phyloP scores from a whole-genome alignment of 768 basidiomycete species.

The Pulveroboletus sp. region DNA sequence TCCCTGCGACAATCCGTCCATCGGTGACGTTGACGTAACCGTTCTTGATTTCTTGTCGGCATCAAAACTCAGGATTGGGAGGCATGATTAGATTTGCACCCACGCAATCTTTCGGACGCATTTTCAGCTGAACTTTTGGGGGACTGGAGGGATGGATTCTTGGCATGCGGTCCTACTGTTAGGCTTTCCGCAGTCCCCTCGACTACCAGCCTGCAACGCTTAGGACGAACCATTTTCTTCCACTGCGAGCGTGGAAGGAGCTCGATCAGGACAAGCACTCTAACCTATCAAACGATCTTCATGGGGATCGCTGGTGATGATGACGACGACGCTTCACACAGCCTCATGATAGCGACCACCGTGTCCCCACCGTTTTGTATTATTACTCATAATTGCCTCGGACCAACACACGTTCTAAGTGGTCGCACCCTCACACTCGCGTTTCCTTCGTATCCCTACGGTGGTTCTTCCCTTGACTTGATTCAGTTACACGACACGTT shows the following conservation, averaged over 20 bases:
- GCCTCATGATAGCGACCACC: conserved; percentile 9
- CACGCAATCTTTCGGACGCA: conserved; percentile 25
- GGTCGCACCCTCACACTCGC: conserved; percentile 21
- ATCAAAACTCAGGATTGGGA: conserved; percentile 25
- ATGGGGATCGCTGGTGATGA: conserved; percentile 19
- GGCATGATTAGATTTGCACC: conserved; percentile 26
- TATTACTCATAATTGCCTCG: conserved; percentile 34
- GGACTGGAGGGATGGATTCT: conserved; percentile 15
- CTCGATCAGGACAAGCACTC: conserved; percentile 18
- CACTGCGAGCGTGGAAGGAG: conserved; percentile 22
- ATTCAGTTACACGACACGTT: conserved; percentile 14
- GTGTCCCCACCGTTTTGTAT: conserved; percentile 23
- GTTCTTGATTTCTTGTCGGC: conserved; percentile 29
- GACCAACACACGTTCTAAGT: conserved; percentile 18
- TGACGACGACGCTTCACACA: conserved; percentile 15
- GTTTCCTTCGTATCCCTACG: conserved; percentile 19
- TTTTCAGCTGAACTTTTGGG: conserved; percentile 23
- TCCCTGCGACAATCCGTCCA: conserved; percentile 32
- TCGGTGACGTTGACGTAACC: conserved; percentile 20
- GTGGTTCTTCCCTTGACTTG: conserved; percentile 14
- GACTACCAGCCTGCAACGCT: conserved; percentile 5
- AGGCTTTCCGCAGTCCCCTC: conserved; percentile 8
- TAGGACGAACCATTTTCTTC: conserved; percentile 5
- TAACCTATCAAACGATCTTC: conserved; percentile 23
- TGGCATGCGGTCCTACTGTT: conserved; percentile 15